Base-by-base conservation (phyloP, 2,329 filamentous ascomycete genomes). In the Lasiodiplodia citricola region DNA sequence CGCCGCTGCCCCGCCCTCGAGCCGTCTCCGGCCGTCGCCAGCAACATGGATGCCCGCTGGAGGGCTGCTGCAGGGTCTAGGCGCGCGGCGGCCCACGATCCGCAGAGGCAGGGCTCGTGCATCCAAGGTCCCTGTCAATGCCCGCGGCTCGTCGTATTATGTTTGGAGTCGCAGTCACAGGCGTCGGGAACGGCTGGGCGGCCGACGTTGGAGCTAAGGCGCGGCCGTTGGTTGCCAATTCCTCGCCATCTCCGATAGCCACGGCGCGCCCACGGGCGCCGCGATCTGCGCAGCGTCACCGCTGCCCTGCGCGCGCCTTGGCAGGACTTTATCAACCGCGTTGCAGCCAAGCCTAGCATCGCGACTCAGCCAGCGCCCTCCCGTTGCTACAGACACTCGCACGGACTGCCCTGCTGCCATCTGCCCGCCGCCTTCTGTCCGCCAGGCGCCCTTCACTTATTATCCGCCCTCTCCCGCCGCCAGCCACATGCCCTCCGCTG, bases 161-260 rank as follows among this genome's bases (percentile, higher is more conserved):
- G n/a, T 21, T 11, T 16, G 28, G 4, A 10, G 8, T 51, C 25
- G 44, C 57, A 62, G 47, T 38, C 60, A 44, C 28, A 3, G 13
- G 60, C 11, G 18, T 35, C 60, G 60, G 60, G 51, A 64, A 28
- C 60, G 47, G 60, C 58, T 51, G 38, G n/a, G 13, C 57, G 18
- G 14, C 35, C 11, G 58, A 51, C 58, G 58, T 63, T 64, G 60
- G 55, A 52, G 60, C 47, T 64, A 64, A n/a, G 28, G 37, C 47
- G 47, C n/a, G 23, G 60, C 60, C 60, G 60, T 38, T 64, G 47
- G 25, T 50, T 13, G 60, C 60, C 60, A 63, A 64, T 64, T 64
- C 60, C 47, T 64, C 60, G 60, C 60, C 28, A 64, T 64, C 60
- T 64, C 60, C 60, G 47, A 52, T 38, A 52, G 60, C 47, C 21